Evolutionary conservation across 2,329 filamentous ascomycete species (phyloP), one percentile per base, ranked within the genome.

Genomic region (Fusarium sp.): DNA sequence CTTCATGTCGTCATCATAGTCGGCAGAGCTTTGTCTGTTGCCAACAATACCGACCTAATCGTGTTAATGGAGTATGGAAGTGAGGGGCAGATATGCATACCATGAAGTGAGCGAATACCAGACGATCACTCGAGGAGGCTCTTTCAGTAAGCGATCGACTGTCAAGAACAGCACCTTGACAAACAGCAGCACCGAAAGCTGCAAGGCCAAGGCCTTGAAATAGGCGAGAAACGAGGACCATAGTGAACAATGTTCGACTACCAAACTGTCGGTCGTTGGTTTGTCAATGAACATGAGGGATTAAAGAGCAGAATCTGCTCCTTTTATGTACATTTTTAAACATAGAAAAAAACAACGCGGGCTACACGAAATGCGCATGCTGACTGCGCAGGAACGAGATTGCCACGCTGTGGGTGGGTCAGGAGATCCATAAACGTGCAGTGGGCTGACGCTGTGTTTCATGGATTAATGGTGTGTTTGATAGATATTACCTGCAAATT

Each of bases 1-100:
- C 59, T 80, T 77, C 83, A 87, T 86, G 63, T 87, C 85, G 48
- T 82, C 80, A 47, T 87, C 85, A 65, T 85, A 87, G 38, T 87
- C 85, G 13, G 77, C 70, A 38, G 85, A 76, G 60, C 80, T 84
- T 51, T 80, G 78, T 44, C 86, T 83, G 51, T 84, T 83, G 47
- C 82, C 80, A 28, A 83, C 81, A 39, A 87, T 85, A 15, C 85
- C 85, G 26, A 86, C 81, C 85, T 86, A 8, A 1, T 8, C 3
- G 2, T 38, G 28, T 55, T 15, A 66, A 47, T 50, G 30, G 17
- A 11, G 9, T 2, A 7, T 6, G 7, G 2, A 22, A 2, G 2
- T 7, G 14, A n/a, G 10, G 4, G 10, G 2, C 4, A 4, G 2
- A 28, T 3, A 26, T 55, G 36, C 26, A 22, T 70, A 74, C 72